Conservation (phyloP, 169 alveolate genomes). For the Neospora caninum region DNA sequence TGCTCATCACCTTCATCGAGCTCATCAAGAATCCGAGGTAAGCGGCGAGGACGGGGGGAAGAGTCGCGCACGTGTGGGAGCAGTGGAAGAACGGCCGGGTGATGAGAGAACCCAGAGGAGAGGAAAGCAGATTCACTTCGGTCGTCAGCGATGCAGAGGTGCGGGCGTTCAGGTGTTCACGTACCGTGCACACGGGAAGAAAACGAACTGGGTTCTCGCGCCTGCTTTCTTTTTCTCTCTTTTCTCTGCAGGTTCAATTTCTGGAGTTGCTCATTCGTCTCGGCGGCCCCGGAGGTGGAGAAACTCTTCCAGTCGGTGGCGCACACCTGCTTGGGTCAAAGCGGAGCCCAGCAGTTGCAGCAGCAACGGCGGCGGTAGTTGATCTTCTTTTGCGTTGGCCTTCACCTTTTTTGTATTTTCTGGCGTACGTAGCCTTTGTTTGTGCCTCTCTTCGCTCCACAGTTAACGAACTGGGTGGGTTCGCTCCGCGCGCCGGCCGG, state of each 20-base stretch:
- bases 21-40: conserved; percentile 88
- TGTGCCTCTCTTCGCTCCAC: background rate
- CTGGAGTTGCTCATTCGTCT: conserved; percentile 67
- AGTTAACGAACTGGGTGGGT: background rate
- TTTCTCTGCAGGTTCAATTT: conserved; percentile 54
- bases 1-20: conserved; percentile 93
- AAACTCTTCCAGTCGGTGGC: conserved; percentile 69
- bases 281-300: conserved; percentile 69
- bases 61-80: background rate
- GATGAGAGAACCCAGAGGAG: background rate
- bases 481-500: background rate
- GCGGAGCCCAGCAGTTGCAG: conserved; percentile 54
- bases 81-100: background rate
- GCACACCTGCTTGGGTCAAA: conserved; percentile 60
- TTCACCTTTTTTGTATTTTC: no score
- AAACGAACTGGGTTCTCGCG: no score
- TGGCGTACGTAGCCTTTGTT: background rate
- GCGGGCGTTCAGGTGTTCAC: no score
- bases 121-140: no score
- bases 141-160: no score
- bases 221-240: background rate
- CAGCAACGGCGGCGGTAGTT: conserved; percentile 46
- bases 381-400: no score
- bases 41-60: conserved; percentile 60
- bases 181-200: no score